Evolutionary conservation across 2,329 filamentous ascomycete genomes (phyloP).

Genomic region (Aspergillus flavus): DNA sequence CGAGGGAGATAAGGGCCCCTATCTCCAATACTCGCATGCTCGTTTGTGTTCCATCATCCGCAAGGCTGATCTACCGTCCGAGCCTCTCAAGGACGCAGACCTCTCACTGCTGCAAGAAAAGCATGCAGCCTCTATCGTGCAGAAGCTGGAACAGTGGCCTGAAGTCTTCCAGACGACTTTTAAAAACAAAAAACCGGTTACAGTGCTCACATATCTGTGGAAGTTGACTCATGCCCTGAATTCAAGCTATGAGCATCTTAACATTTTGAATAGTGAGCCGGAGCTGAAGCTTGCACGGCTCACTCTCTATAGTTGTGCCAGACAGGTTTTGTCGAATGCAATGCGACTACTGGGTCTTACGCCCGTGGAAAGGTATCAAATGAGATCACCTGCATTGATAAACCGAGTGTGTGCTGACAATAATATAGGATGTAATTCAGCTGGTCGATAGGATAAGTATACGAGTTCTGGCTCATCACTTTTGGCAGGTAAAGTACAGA

Average conservation of each 20-base stretch:
- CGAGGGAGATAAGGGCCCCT: neutral
- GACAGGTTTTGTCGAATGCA: neutral
- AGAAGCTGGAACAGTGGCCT: neutral
- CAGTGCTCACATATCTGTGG: neutral
- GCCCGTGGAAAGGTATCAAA: neutral
- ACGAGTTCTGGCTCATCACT: neutral
- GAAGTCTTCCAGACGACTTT: neutral
- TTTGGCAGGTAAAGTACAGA: neutral
- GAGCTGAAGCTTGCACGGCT: neutral
- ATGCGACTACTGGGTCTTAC: no score
- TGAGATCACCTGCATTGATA: neutral
- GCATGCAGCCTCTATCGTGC: neutral
- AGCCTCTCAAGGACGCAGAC: neutral
- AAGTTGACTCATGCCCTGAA: neutral
- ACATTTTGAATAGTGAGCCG: neutral
- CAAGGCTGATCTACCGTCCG: neutral
- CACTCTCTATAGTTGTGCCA: neutral
- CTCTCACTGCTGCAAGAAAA: neutral
- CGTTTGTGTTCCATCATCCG: neutral
- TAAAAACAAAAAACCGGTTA: neutral
- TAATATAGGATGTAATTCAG: neutral
- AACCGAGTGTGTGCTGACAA: neutral
- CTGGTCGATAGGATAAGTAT: slow-evolving; percentile 11
- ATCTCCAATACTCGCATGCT: neutral
- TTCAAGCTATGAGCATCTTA: neutral